Evolutionary conservation across 2,329 filamentous ascomycete genomes (phyloP).

Genomic region (Ophiosphaerella narmari): DNA sequence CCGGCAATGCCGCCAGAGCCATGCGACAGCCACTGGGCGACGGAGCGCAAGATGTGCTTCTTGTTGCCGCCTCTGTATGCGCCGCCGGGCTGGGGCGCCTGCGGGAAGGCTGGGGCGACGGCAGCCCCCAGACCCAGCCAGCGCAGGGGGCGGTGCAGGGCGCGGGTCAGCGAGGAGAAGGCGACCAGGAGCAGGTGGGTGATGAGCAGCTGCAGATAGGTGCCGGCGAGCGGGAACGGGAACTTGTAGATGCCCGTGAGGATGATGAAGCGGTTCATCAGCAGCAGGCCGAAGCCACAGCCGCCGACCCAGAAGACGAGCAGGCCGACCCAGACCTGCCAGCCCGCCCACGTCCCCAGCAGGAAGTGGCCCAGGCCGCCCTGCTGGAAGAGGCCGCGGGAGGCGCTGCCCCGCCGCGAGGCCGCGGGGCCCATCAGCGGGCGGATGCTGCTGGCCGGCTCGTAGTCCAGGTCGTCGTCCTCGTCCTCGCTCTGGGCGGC

Average conservation of each 20-base stretch:
- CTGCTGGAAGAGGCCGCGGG: slow-evolving; percentile 38
- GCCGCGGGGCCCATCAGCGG: slow-evolving; percentile 42
- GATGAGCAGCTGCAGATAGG: slow-evolving; percentile 56
- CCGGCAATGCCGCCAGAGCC: slow-evolving; percentile 57
- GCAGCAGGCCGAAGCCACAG: slow-evolving; percentile 52
- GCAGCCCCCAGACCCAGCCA: slow-evolving; percentile 50
- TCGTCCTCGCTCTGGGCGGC: slow-evolving; percentile 54
- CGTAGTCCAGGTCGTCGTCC: slow-evolving; percentile 51
- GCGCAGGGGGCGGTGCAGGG: slow-evolving; percentile 49
- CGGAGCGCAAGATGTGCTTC: slow-evolving; percentile 25
- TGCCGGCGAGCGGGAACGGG: slow-evolving; percentile 57
- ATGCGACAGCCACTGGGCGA: slow-evolving; percentile 45
- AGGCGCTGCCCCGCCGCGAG: slow-evolving; percentile 28
- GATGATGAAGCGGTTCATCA: slow-evolving; percentile 59
- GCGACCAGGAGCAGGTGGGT: slow-evolving; percentile 55
- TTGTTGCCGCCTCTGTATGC: slow-evolving; percentile 31
- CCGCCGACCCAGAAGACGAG: slow-evolving; percentile 55
- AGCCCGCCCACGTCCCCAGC: slow-evolving; percentile 53
- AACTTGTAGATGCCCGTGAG: slow-evolving; percentile 57
- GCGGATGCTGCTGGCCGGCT: slow-evolving; percentile 44
- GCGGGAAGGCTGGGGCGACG: slow-evolving; percentile 49
- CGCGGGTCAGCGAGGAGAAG: slow-evolving; percentile 55
- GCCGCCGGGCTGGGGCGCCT: slow-evolving; percentile 39
- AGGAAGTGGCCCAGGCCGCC: slow-evolving; percentile 56
- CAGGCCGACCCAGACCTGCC: slow-evolving; percentile 54